These are phyloP conservation scores for Fagus sylvatica DNA, from an alignment of 306 rosid species.

Conservation along the genomic window DNA sequence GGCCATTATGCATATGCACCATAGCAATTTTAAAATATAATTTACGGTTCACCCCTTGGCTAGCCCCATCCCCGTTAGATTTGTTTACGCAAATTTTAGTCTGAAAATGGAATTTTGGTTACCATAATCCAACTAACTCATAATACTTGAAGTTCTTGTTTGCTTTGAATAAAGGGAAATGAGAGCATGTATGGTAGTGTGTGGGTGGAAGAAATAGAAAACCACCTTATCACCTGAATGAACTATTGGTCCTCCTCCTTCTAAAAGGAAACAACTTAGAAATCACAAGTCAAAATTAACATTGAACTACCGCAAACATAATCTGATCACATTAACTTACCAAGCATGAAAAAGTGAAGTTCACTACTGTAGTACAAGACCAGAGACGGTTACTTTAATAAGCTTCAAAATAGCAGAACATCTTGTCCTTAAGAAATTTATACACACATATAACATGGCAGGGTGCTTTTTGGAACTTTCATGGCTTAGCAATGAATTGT, in stretches of 20 bases:
- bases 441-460: not conserved
- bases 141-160: too few species aligned
- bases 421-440: not conserved
- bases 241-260: not conserved
- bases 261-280: not conserved
- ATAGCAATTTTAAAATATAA: not conserved
- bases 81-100: too few species aligned
- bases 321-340: not conserved
- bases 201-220: too few species aligned
- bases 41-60: not conserved
- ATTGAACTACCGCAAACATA: not conserved
- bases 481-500: not conserved
- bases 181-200: too few species aligned
- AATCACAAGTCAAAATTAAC: not conserved
- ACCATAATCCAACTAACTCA: too few species aligned
- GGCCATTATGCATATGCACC: not conserved
- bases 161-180: too few species aligned
- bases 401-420: not conserved
- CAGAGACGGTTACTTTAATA: not conserved
- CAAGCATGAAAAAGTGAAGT: not conserved
- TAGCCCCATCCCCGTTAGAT: too few species aligned
- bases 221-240: not conserved
- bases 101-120: too few species aligned
- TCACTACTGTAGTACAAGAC: not conserved
- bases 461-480: not conserved